These are phyloP conservation scores for Lodderomyces theae DNA, from an alignment of 1,139 yeast genomes.

Conservation along the genomic window DNA sequence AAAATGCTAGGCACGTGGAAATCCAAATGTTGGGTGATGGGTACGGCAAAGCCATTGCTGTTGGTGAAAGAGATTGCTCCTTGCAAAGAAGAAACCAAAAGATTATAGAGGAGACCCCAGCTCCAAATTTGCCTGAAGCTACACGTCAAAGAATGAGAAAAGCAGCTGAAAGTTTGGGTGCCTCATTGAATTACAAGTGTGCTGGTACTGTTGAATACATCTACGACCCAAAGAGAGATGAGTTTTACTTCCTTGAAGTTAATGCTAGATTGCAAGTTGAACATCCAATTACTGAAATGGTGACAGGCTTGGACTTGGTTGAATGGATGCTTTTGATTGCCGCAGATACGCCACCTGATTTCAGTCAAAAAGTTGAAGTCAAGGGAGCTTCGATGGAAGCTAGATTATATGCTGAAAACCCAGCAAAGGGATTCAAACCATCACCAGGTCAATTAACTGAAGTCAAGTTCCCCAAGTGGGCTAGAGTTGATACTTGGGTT, in stretches of 20 bases:
- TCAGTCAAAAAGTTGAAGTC: constrained; percentile 53
- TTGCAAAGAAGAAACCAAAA: constrained; percentile 96
- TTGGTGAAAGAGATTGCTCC: constrained; percentile 97
- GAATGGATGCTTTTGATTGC: constrained; percentile 96
- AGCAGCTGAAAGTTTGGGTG: constrained; percentile 81
- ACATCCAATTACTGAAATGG: constrained; percentile 95
- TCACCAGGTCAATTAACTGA: constrained; percentile 93
- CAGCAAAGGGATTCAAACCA: constrained; percentile 90
- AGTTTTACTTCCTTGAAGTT: constrained; percentile 91
- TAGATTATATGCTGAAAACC: constrained; percentile 93
- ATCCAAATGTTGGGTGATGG: constrained; percentile 97
- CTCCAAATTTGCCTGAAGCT: constrained; percentile 81
- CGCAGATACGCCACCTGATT: constrained; percentile 83
- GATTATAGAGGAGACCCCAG: constrained; percentile 95
- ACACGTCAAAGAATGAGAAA: constrained; percentile 73
- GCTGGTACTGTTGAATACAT: constrained; percentile 98
- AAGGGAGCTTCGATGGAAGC: constrained; percentile 96
- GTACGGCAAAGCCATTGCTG: constrained; percentile 81
- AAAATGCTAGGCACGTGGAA: constrained; percentile 93
- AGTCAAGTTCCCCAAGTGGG: constrained; percentile 81
- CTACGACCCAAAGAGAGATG: constrained; percentile 80
- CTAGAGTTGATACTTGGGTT: constrained; percentile 94
- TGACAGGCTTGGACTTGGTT: constrained; percentile 89
- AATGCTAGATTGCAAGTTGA: constrained; percentile 97
- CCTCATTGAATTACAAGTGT: constrained; percentile 82